Evolutionary conservation across 169 alveolate species (phyloP).

Genomic region (Cryptosporidium sp.): DNA sequence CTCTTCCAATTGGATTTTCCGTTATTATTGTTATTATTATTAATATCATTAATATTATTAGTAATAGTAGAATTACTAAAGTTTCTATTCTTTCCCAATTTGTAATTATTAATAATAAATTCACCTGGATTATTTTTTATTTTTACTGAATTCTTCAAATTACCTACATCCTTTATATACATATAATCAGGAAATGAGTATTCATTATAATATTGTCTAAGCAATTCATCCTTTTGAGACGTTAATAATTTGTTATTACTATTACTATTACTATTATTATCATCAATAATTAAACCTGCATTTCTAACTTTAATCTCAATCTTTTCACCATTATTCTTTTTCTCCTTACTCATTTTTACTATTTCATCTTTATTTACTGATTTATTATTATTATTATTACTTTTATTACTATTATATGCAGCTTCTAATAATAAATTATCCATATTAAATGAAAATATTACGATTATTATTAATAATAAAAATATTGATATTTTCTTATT

Average conservation of each 20-base stretch:
- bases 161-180: conserved; percentile 1
- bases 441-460: neutral
- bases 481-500: neutral
- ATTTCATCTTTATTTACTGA: neutral
- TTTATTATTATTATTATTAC: too few relatives aligned
- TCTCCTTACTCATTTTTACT: conserved; percentile 17
- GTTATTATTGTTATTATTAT: neutral
- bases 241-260: neutral
- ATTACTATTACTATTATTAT: neutral
- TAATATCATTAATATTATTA: neutral
- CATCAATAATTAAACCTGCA: conserved; percentile 28
- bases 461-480: neutral
- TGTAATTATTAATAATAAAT: neutral
- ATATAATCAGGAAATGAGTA: conserved; percentile 33
- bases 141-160: conserved; percentile 5
- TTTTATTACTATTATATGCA: neutral
- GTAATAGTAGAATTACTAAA: neutral
- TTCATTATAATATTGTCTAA: conserved; percentile 16
- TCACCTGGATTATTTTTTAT: conserved; percentile 2
- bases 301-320: conserved; percentile 26
- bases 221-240: conserved; percentile 7
- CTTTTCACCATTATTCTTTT: conserved; percentile 2
- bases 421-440: neutral
- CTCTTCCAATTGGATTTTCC: neutral
- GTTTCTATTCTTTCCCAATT: neutral